Evolutionary conservation across 345 rosid species (phyloP), one percentile per base, ranked within the genome.

Genomic region (Salix purpurea): DNA sequence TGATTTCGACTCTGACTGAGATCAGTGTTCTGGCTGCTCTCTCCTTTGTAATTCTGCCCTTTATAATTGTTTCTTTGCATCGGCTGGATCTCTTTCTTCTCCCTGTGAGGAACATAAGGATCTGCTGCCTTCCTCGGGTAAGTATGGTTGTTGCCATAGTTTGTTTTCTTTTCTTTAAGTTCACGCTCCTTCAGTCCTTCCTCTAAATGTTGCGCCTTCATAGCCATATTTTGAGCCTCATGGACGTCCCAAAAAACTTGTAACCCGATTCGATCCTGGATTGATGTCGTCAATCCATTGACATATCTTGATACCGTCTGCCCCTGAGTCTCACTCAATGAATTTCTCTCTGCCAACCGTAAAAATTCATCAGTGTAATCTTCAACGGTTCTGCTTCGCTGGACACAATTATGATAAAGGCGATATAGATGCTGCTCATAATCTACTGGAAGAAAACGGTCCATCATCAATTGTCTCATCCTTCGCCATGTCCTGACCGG

Each of bases 331-430:
- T 50, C n/a, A 50, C 5, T 50, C 8, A 50, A 50, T 0, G 8
- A 50, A 50, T 50, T 50, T 50, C 56, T 50, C n/a, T 50, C n/a
- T 18, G 2, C n/a, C 56, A 50, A 50, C 8, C 8, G 3, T 50
- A 50, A 2, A 0, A 50, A 50, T 0, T 50, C n/a, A 1, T 50
- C 1, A 50, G 56, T 50, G 1, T 18, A 50, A 50, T 6, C 56
- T 0, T 50, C 9, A 0, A 50, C 2, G 0, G 9, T 0, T 0
- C 9, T 50, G 9, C n/a, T 50, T 18, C n/a, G 9, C n/a, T 50
- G 3, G 56, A 0, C 0, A 50, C 56, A 50, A 50, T 50, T 18
- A 50, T 50, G n/a, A 0, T 50, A 50, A 0, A 50, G n/a, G 9
- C 9, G 3, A 48, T 16, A 48, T 0, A 48, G 54, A 48, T 48